These are phyloP conservation scores for Agaricales sp. DNA, from an alignment of 1,284 basidiomycete species.

Conservation along the genomic window DNA sequence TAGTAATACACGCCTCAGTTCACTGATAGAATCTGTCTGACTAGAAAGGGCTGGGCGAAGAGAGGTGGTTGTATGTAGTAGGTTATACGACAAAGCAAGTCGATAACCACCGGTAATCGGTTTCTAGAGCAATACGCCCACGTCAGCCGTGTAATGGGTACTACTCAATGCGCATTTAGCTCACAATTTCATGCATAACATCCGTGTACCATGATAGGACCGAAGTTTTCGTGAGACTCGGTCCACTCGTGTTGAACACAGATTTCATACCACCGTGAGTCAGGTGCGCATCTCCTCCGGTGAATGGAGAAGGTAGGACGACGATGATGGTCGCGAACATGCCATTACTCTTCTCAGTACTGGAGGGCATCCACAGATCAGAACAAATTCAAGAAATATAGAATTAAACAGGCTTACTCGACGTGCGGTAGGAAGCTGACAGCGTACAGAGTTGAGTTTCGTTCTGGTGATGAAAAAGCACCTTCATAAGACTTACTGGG, in stretches of 20 bases:
- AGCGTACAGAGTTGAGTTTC: conserved; percentile 1
- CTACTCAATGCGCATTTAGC: too few relatives aligned
- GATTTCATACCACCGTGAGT: conserved; percentile 22
- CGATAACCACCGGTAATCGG: conserved; percentile 32
- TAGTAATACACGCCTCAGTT: conserved; percentile 17
- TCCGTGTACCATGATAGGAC: conserved; percentile 40
- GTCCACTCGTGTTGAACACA: conserved; percentile 21
- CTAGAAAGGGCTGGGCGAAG: conserved; percentile 7
- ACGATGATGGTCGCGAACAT: conserved; percentile 37
- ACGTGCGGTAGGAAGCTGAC: conserved; percentile 18
- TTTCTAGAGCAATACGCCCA: too few relatives aligned
- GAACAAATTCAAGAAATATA: background rate
- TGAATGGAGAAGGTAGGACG: conserved; percentile 31
- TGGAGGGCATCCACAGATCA: conserved; percentile 10
- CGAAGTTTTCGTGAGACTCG: conserved; percentile 20
- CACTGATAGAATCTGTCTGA: conserved; percentile 3
- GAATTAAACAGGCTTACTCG: conserved; percentile 16
- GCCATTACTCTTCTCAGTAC: conserved; percentile 27
- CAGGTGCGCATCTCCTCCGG: conserved; percentile 29
- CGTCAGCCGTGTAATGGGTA: too few relatives aligned
- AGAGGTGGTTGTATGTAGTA: conserved; percentile 21
- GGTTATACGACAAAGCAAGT: conserved; percentile 35
- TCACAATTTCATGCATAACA: conserved; percentile 32
- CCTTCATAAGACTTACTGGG: conserved; percentile 29
- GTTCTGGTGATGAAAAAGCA: background rate